Percentiles rank a stretch among this genome's conserved stretches.
These are phyloP conservation scores for Sedum album DNA, from an alignment of 164 flowering plant species.

Conservation along the genomic window DNA sequence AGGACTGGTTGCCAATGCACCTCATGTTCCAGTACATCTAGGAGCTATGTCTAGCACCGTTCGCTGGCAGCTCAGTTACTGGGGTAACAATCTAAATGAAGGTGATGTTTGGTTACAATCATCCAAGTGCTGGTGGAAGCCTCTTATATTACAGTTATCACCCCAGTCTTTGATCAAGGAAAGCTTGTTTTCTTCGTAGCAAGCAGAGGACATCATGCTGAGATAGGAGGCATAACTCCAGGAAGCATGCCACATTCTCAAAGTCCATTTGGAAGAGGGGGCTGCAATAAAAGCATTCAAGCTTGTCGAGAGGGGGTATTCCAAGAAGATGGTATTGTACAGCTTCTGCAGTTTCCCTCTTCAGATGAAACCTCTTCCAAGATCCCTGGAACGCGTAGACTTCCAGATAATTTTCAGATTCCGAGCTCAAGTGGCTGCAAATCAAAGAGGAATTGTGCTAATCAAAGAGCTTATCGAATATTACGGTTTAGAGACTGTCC, in stretches of 20 bases:
- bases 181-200: constrained; percentile 89
- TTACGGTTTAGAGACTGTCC: constrained; percentile 77
- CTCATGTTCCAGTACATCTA: constrained; percentile 96
- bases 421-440: constrained; percentile 95
- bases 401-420: constrained; percentile 96
- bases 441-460: constrained; percentile 89
- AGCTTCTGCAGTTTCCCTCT: constrained; percentile 58
- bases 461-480: constrained; percentile 91
- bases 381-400: constrained; percentile 83
- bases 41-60: constrained; percentile 99
- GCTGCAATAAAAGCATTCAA: constrained; percentile 97
- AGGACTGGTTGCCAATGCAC: constrained; percentile 96
- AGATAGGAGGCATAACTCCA: constrained; percentile 97
- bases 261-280: constrained; percentile 95
- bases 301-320: constrained; percentile 84
- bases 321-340: constrained; percentile 85
- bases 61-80: constrained; percentile 77
- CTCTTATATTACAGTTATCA: constrained; percentile 97
- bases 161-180: constrained; percentile 80
- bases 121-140: constrained; percentile 95
- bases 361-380: constrained; percentile 38
- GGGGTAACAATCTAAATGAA: constrained; percentile 74
- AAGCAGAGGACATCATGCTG: constrained; percentile 98
- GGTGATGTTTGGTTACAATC: constrained; percentile 94
- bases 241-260: constrained; percentile 99